A percentile compares a stretch with the other conserved stretches of the same genome.
Conservation (phyloP, 2,329 filamentous ascomycete genomes). For the Davidsoniella neocaledoniae region DNA sequence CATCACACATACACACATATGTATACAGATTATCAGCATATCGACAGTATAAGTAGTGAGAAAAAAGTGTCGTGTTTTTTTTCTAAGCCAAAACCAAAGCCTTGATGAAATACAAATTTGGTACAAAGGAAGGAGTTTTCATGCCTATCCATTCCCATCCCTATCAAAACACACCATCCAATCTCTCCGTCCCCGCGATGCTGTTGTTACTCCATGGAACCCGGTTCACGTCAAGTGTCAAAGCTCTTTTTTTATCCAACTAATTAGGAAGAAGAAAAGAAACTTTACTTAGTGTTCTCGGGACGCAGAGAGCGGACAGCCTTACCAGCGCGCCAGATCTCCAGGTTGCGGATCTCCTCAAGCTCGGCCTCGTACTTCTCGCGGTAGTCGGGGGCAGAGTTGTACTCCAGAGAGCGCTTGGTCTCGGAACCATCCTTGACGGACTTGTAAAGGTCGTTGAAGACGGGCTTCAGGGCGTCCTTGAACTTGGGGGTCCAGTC, state of each 20-base stretch:
- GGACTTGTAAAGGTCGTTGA: slow-evolving; percentile 90
- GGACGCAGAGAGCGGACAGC: slow-evolving; percentile 78
- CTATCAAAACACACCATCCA: slow-evolving; percentile 9
- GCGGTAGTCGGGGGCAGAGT: slow-evolving; percentile 88
- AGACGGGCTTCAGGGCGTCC: slow-evolving; percentile 95
- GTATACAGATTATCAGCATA: background rate
- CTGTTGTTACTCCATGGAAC: slow-evolving; percentile 10
- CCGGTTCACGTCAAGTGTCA: background rate
- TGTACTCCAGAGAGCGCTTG: slow-evolving; percentile 91
- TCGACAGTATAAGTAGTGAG: background rate
- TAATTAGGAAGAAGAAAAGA: background rate
- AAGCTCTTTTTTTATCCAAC: background rate
- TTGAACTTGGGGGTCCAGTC: slow-evolving; percentile 98
- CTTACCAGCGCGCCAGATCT: slow-evolving; percentile 99
- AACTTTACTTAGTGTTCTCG: slow-evolving; percentile 62
- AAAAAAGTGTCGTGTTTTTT: slow-evolving; percentile 5
- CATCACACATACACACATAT: background rate
- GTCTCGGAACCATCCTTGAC: slow-evolving; percentile 89
- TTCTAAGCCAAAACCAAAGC: slow-evolving; percentile 10
- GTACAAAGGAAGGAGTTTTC: slow-evolving; percentile 10
- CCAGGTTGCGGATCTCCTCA: slow-evolving; percentile 91
- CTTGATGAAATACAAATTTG: slow-evolving; percentile 12
- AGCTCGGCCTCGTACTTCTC: slow-evolving; percentile 96
- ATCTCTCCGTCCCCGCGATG: slow-evolving; percentile 5
- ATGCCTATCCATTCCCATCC: slow-evolving; percentile 5